Base-by-base conservation (phyloP, 164 flowering plant genomes). In the Aristolochia californica region DNA sequence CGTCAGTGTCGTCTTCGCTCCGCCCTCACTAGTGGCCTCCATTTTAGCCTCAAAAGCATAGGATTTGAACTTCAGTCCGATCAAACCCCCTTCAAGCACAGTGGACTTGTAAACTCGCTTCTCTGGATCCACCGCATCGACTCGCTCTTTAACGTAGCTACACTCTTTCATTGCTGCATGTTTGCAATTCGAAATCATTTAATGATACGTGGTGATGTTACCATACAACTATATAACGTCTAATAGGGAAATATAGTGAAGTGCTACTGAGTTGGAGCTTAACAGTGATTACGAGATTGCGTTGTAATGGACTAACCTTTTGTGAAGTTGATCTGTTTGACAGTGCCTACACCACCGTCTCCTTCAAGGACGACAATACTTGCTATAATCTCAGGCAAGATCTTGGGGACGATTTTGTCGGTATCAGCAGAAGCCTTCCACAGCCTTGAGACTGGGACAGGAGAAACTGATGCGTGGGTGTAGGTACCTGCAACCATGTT, bases 331-430 rank as follows among this genome's bases (percentile, higher is more conserved):
- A 49, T 40, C 5, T 55, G 48, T 18, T 52, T 62, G 62, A 62
- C 34, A 55, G 60, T 62, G 18, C 62, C 65, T 43, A 43, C 62
- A n/a, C 70, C 70, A 13, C 70, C 70, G 40, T 67, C 48, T 43
- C 70, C 70, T 58, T 57, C 58, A 62, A 57, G 34, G 24, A 61
- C 5, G 13, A 56, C 65, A 2, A 66, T 45, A 43, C 70, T 66
- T 30, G 62, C 43, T 49, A 66, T 56, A 26, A 21, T 49, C 23
- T 67, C 48, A 44, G 70, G 65, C 4, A 59, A 27, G 12, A 67
- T 47, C 49, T 60, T 66, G 25, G 69, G 69, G 21, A 60, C 21
- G 18, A 66, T 24, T 20, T 45, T 51, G 56, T 66, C 64, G 1
- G 56, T 38, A 40, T 66, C 64, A 1, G 56, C 21, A 0, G 25